A percentile compares a stretch with the other conserved stretches of the same genome.
Conservation (phyloP, 495 filamentous ascomycete genomes). For the Xylaria sp. region DNA sequence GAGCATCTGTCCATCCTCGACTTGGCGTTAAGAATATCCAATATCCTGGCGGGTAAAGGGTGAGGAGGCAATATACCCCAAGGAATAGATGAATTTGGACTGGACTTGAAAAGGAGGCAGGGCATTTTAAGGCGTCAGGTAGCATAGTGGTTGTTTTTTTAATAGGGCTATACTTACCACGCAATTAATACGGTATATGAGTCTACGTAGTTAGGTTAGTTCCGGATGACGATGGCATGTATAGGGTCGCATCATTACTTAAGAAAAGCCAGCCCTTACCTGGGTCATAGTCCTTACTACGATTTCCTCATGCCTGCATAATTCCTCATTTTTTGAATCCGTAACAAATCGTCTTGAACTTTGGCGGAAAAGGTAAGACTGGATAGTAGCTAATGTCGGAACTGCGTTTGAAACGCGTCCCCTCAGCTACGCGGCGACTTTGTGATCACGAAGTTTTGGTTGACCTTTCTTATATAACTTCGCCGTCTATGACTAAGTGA, state of each 20-base stretch:
- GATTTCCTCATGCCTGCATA: too few species aligned
- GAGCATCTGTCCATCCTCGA: conserved; percentile 93
- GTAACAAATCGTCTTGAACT: neutral
- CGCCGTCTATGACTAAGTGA: neutral
- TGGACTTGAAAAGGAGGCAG: conserved; percentile 6
- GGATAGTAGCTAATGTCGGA: neutral
- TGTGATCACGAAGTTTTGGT: neutral
- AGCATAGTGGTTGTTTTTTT: neutral
- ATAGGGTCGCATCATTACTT: neutral
- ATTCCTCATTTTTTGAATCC: neutral
- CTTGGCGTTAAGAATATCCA: conserved; percentile 77
- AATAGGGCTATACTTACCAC: neutral
- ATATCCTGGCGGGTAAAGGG: conserved; percentile 64
- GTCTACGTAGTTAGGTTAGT: neutral
- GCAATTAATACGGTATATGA: neutral
- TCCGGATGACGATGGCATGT: neutral
- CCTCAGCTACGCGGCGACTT: neutral
- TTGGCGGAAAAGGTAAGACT: neutral
- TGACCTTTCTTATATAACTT: neutral
- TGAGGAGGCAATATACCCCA: conserved; percentile 10
- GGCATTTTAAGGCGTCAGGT: conserved; percentile 8
- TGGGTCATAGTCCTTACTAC: neutral
- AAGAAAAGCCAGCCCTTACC: neutral
- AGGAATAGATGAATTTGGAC: conserved; percentile 14
- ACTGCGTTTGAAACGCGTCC: neutral